Percentiles rank a stretch among this genome's conserved stretches.
Evolutionary conservation across 2,329 filamentous ascomycete genomes (phyloP).

Genomic region (Xylaria sp.): DNA sequence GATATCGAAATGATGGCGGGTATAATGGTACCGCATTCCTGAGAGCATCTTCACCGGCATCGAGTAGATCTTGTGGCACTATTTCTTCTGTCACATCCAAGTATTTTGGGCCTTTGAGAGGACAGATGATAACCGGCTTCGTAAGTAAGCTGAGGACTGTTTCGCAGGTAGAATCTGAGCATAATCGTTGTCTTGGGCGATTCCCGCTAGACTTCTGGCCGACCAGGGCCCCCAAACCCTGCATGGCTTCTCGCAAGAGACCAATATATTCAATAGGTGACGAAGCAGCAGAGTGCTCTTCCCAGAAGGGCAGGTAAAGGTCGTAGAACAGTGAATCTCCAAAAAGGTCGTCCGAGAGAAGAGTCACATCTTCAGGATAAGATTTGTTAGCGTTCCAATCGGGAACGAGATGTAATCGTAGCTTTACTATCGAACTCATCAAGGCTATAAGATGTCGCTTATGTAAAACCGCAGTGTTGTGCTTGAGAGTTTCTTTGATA

Average conservation of each 20-base stretch:
- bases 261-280: slow-evolving; percentile 38
- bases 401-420: slow-evolving; percentile 42
- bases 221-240: slow-evolving; percentile 45
- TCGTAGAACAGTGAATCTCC: slow-evolving; percentile 46
- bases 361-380: not conserved
- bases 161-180: slow-evolving; percentile 44
- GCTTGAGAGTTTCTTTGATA: slow-evolving; percentile 61
- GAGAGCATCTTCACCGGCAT: slow-evolving; percentile 43
- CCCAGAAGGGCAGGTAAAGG: slow-evolving; percentile 44
- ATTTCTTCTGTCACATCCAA: slow-evolving; percentile 27
- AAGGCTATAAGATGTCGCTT: slow-evolving; percentile 63
- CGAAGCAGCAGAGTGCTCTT: slow-evolving; percentile 35
- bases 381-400: slow-evolving; percentile 28
- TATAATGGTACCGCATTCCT: slow-evolving; percentile 44
- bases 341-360: slow-evolving; percentile 46
- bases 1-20: slow-evolving; percentile 45
- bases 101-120: slow-evolving; percentile 39
- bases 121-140: slow-evolving; percentile 41
- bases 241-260: slow-evolving; percentile 43
- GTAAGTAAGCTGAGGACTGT: slow-evolving; percentile 44
- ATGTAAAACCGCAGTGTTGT: slow-evolving; percentile 61
- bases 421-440: slow-evolving; percentile 58
- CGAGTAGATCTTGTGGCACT: slow-evolving; percentile 40
- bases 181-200: slow-evolving; percentile 36
- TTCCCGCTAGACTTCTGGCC: slow-evolving; percentile 41